A percentile compares a stretch with the other conserved stretches of the same genome.
These are phyloP conservation scores for Geotrichum phurueaensis DNA, from an alignment of 1,139 yeast species.

Conservation along the genomic window DNA sequence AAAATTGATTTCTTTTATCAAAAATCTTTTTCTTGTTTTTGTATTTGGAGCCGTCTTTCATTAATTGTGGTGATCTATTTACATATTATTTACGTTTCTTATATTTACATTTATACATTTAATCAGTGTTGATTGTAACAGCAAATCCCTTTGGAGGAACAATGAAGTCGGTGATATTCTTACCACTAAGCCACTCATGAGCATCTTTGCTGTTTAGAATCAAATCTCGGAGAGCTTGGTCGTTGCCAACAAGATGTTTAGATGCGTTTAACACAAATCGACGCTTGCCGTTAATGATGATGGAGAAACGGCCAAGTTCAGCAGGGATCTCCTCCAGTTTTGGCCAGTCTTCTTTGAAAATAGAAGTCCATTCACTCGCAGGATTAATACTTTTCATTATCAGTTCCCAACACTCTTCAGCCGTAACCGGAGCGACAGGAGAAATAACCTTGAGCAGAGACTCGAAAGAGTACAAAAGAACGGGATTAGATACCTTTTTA, in stretches of 20 bases:
- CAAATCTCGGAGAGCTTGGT: constrained; percentile 31
- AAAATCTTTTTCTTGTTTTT: background rate
- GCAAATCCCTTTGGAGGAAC: constrained; percentile 24
- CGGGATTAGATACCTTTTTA: constrained; percentile 32
- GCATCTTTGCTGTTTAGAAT: constrained; percentile 20
- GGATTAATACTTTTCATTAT: constrained; percentile 35
- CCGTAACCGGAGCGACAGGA: constrained; percentile 72
- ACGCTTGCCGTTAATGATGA: constrained; percentile 67
- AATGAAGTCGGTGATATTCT: constrained; percentile 21
- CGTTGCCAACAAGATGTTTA: constrained; percentile 36
- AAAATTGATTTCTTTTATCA: background rate
- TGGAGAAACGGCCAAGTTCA: constrained; percentile 22
- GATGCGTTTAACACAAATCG: constrained; percentile 40
- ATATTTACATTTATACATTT: constrained; percentile 4
- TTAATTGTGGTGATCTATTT: background rate
- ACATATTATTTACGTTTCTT: background rate
- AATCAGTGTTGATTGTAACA: constrained; percentile 22
- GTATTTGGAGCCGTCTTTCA: background rate
- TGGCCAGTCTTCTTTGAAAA: constrained; percentile 42
- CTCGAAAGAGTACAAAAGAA: constrained; percentile 43
- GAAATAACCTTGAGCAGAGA: constrained; percentile 55
- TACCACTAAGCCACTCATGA: constrained; percentile 21
- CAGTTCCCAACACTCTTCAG: constrained; percentile 77
- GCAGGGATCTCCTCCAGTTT: constrained; percentile 18
- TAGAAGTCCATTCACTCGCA: constrained; percentile 41